These are phyloP conservation scores for Allantophomopsis lycopodina DNA, from an alignment of 2,329 filamentous ascomycete species.

Conservation along the genomic window DNA sequence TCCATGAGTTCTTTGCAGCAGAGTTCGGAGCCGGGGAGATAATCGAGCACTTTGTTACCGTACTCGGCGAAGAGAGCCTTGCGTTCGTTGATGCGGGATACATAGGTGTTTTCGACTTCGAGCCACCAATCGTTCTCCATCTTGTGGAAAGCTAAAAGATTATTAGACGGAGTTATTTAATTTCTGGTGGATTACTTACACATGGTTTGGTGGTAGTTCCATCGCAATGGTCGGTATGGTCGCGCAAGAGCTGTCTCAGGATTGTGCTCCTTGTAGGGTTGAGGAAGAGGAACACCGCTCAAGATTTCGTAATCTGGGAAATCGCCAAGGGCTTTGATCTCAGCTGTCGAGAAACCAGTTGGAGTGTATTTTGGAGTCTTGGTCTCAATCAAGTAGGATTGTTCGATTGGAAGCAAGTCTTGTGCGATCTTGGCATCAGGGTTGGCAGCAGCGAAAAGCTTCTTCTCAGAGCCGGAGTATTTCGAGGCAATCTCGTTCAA, in stretches of 20 bases:
- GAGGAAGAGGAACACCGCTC: constrained; percentile 60
- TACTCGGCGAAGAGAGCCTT: constrained; percentile 49
- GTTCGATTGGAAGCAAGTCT: constrained; percentile 9
- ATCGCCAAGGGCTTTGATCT: constrained; percentile 56
- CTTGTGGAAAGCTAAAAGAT: constrained; percentile 52
- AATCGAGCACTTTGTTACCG: constrained; percentile 48
- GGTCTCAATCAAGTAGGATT: constrained; percentile 12
- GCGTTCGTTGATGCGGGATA: constrained; percentile 52
- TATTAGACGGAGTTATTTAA: constrained; percentile 3
- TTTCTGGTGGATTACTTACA: constrained; percentile 36
- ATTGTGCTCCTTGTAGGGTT: constrained; percentile 49
- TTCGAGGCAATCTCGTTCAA: constrained; percentile 12
- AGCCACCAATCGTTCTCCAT: constrained; percentile 78
- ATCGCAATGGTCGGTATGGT: constrained; percentile 71
- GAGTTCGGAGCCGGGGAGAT: constrained; percentile 61
- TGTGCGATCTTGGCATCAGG: constrained; percentile 7
- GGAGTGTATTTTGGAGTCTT: constrained; percentile 34
- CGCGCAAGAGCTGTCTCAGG: constrained; percentile 54
- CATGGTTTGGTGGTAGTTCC: constrained; percentile 86
- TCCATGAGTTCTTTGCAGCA: constrained; percentile 83
- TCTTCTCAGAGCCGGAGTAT: constrained; percentile 6
- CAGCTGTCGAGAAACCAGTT: constrained; percentile 56
- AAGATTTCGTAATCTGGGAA: constrained; percentile 70
- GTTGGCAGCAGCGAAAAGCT: constrained; percentile 6
- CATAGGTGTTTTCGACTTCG: constrained; percentile 69